Conservation (phyloP, 2,329 filamentous ascomycete genomes). For the Seiridium unicorne region DNA sequence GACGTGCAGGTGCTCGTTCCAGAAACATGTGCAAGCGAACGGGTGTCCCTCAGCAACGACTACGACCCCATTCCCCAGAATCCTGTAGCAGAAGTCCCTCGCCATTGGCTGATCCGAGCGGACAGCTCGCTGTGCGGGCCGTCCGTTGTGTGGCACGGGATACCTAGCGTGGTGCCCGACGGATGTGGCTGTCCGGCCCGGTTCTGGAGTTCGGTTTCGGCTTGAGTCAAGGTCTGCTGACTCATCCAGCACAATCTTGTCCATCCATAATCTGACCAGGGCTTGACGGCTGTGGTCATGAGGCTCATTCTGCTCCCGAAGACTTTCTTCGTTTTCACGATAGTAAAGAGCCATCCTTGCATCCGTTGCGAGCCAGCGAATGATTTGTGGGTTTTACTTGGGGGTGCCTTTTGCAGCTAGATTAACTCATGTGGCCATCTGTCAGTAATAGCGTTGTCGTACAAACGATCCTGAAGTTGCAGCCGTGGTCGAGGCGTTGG, state of each 20-base stretch:
- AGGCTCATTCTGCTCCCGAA: background rate
- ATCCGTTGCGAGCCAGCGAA: background rate
- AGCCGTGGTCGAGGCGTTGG: background rate
- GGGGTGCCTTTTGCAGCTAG: too few relatives aligned
- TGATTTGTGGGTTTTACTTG: too few relatives aligned
- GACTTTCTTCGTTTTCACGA: background rate
- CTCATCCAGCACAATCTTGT: background rate
- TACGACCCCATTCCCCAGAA: background rate
- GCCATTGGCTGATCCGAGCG: too few relatives aligned
- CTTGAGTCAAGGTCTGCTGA: background rate
- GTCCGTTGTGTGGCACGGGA: background rate
- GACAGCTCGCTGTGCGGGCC: background rate
- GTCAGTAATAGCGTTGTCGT: background rate
- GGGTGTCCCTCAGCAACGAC: background rate
- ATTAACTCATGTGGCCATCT: too few relatives aligned
- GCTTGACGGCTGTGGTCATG: background rate
- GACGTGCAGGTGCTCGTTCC: background rate
- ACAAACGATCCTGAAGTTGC: background rate
- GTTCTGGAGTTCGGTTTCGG: background rate
- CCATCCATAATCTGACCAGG: background rate
- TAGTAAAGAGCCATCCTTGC: background rate
- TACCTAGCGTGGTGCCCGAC: background rate
- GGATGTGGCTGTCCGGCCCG: background rate
- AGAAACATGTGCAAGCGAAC: background rate
- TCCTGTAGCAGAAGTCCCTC: background rate